phyloP scores from a whole-genome alignment of 345 rosid species.

The Ceriops tagal region DNA sequence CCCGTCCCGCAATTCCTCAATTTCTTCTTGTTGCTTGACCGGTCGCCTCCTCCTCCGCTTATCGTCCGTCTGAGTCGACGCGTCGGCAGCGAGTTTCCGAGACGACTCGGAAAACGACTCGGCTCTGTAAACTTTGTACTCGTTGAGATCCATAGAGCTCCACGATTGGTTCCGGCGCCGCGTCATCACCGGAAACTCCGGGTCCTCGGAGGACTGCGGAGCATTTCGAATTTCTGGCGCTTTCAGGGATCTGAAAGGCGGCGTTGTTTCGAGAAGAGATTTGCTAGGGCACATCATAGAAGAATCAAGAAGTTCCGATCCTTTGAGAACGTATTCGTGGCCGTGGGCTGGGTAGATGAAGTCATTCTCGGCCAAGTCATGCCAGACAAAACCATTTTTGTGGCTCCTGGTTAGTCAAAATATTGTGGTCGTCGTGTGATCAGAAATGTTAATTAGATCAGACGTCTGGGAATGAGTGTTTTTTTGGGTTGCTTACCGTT shows the following conservation, averaged over 20 bases:
- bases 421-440: neutral
- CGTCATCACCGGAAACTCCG: conserved; percentile 37
- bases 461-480: conserved; percentile 1
- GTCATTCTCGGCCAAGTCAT: conserved; percentile 73
- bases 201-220: neutral
- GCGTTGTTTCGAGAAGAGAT: conserved; percentile 33
- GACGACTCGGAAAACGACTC: conserved; percentile 53
- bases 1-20: conserved; percentile 17
- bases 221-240: conserved; percentile 18
- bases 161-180: conserved; percentile 80
- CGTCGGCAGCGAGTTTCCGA: conserved; percentile 64
- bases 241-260: conserved; percentile 40
- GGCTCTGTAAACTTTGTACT: conserved; percentile 69
- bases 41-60: conserved; percentile 45
- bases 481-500: conserved; percentile 44
- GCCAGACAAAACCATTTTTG: conserved; percentile 96
- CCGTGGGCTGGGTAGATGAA: conserved; percentile 81
- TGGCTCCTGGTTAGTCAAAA: conserved; percentile 54
- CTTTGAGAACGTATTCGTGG: conserved; percentile 87
- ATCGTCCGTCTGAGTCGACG: conserved; percentile 88
- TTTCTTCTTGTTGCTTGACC: conserved; percentile 31
- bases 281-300: conserved; percentile 25
- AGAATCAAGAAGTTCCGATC: conserved; percentile 71
- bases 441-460: conserved; percentile 21
- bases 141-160: conserved; percentile 74